Percentiles rank a stretch among this genome's conserved stretches.
These are phyloP conservation scores for Fragilariopsis cylindrus DNA, from an alignment of 108 stramenopile genomes.

Conservation along the genomic window DNA sequence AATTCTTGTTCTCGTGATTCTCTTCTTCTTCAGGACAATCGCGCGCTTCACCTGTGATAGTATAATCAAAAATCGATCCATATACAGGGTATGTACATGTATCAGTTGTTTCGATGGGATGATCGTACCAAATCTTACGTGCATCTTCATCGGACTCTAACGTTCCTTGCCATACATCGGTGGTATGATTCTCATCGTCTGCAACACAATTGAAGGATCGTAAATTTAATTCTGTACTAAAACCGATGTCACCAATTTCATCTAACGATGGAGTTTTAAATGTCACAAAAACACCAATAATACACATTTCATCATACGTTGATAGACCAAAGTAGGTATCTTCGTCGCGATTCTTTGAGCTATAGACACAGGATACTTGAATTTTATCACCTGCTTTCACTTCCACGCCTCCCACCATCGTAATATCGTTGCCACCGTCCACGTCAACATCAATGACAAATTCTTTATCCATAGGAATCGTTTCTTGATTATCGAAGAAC, in stretches of 20 bases:
- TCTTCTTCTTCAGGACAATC: constrained; percentile 9
- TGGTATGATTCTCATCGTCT: background rate
- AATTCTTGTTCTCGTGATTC: background rate
- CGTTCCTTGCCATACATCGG: background rate
- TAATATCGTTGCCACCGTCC: background rate
- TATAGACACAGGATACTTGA: background rate
- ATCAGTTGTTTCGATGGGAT: background rate
- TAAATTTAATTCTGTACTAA: background rate
- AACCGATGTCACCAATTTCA: background rate
- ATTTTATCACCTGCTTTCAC: constrained; percentile 8
- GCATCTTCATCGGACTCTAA: background rate
- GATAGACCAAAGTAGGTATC: background rate
- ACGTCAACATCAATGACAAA: background rate
- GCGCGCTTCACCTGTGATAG: background rate
- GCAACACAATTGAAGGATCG: constrained; percentile 1
- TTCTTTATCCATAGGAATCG: constrained; percentile 1
- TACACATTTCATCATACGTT: constrained; percentile 11
- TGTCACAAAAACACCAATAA: background rate
- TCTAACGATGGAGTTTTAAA: background rate
- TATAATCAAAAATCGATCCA: background rate
- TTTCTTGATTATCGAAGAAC: background rate
- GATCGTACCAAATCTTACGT: constrained; percentile 4
- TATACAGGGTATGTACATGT: constrained; percentile 7
- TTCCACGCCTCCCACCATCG: background rate
- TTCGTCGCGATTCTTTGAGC: background rate